A percentile compares a stretch with the other conserved stretches of the same genome.
These are phyloP conservation scores for Larix kaempferi DNA, from an alignment of 75 land plant genomes.

Conservation along the genomic window DNA sequence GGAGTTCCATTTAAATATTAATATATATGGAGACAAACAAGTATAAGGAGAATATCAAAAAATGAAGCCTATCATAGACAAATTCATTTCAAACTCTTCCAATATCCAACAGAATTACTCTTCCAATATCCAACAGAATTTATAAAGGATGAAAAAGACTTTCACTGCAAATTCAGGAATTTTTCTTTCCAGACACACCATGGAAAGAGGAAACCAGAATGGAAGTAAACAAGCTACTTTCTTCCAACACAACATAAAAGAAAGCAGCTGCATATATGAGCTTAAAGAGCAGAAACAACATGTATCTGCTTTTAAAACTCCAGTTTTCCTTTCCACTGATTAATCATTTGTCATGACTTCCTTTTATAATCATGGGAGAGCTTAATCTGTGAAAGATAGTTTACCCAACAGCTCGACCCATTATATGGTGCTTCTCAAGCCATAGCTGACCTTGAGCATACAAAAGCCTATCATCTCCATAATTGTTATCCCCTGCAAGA, in stretches of 20 bases:
- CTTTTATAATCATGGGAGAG: conserved; percentile 9
- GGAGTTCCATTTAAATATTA: too few relatives aligned
- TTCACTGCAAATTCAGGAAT: neutral
- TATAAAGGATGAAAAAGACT: neutral
- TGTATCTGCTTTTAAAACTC: neutral
- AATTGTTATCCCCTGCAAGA: conserved; percentile 81
- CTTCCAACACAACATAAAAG: too few relatives aligned
- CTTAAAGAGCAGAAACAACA: neutral
- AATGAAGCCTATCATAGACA: neutral
- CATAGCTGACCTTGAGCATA: conserved; percentile 85
- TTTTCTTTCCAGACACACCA: neutral
- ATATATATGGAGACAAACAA: neutral
- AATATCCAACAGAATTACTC: neutral
- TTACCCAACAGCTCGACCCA: conserved; percentile 98
- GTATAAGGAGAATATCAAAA: neutral
- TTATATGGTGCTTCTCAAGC: conserved; percentile 86
- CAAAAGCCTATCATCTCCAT: conserved; percentile 73
- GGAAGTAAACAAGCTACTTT: too few relatives aligned
- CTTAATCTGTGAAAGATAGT: conserved; percentile 5
- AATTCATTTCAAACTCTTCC: neutral
- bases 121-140: neutral
- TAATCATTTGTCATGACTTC: conserved; percentile 8
- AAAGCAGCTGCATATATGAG: neutral
- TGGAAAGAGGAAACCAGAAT: neutral
- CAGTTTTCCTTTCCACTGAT: neutral